Evolutionary conservation across 23 red algal species (phyloP).

Genomic region (Porphyridium purpureum): DNA sequence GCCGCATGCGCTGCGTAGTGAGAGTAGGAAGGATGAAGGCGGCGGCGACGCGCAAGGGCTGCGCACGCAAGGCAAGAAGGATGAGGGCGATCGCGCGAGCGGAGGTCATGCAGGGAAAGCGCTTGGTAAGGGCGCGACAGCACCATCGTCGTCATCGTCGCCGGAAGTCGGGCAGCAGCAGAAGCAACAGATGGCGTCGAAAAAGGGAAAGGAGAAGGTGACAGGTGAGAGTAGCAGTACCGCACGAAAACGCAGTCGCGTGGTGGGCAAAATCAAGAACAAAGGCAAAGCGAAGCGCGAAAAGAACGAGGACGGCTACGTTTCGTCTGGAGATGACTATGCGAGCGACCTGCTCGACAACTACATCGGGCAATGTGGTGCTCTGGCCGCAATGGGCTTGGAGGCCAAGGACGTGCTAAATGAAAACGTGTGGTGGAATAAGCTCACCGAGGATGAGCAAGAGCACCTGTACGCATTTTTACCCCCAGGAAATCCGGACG

Average conservation of each 20-base stretch:
- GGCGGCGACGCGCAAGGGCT: too few species aligned
- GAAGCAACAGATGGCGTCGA: neutral
- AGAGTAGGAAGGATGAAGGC: too few species aligned
- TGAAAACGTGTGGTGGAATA: slow-evolving; percentile 15
- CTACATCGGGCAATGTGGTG: slow-evolving; percentile 47
- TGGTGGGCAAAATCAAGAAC: too few species aligned
- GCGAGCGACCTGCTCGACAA: slow-evolving; percentile 44
- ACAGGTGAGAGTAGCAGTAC: neutral
- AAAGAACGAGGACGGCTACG: slow-evolving; percentile 9
- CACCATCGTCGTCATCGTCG: neutral
- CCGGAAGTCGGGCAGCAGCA: neutral
- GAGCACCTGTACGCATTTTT: slow-evolving; percentile 29
- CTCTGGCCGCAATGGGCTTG: slow-evolving; percentile 39
- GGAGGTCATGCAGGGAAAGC: too few species aligned
- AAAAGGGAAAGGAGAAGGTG: neutral
- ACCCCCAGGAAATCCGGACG: slow-evolving; percentile 11
- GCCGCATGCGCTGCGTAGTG: too few species aligned
- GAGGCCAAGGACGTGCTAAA: slow-evolving; percentile 37
- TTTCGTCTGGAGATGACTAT: slow-evolving; percentile 57
- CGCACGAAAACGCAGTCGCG: too few species aligned
- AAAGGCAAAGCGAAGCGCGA: neutral
- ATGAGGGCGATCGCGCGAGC: too few species aligned
- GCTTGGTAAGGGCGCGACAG: too few species aligned
- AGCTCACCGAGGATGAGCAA: slow-evolving; percentile 40
- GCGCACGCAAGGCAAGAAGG: too few species aligned